Conservation (phyloP, 202 grass and related monocot genomes). For the Schoenoplectus triqueter region DNA sequence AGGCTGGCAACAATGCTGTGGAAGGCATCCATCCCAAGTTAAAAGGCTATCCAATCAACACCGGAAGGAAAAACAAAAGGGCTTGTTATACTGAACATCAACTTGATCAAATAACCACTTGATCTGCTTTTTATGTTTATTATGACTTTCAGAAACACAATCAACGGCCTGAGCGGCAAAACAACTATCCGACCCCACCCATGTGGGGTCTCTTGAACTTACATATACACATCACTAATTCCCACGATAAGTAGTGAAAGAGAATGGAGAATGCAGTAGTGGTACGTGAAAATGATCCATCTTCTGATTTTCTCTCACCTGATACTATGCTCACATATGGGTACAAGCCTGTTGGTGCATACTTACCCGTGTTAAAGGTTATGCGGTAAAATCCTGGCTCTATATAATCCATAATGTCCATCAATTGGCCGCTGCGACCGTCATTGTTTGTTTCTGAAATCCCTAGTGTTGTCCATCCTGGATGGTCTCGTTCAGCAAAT, state of each 20-base stretch:
- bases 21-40: too few species aligned
- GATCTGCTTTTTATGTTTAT: constrained; percentile 23
- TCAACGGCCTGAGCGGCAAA: background rate
- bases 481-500: constrained; percentile 60
- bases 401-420: constrained; percentile 59
- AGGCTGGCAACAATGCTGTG: too few species aligned
- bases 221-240: constrained; percentile 53
- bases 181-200: background rate
- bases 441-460: constrained; percentile 74
- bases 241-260: constrained; percentile 87
- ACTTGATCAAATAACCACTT: background rate
- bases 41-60: too few species aligned
- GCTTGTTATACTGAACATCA: background rate
- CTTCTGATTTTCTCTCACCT: constrained; percentile 67
- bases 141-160: constrained; percentile 15
- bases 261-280: constrained; percentile 85
- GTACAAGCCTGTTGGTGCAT: constrained; percentile 78
- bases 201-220: background rate
- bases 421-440: constrained; percentile 81
- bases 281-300: constrained; percentile 93
- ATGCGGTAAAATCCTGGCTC: constrained; percentile 79
- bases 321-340: constrained; percentile 85
- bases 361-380: constrained; percentile 80
- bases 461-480: constrained; percentile 62
- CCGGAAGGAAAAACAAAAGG: background rate